phyloP scores from a whole-genome alignment of 2,329 filamentous ascomycete genomes.

The Sporothrix curviconia region DNA sequence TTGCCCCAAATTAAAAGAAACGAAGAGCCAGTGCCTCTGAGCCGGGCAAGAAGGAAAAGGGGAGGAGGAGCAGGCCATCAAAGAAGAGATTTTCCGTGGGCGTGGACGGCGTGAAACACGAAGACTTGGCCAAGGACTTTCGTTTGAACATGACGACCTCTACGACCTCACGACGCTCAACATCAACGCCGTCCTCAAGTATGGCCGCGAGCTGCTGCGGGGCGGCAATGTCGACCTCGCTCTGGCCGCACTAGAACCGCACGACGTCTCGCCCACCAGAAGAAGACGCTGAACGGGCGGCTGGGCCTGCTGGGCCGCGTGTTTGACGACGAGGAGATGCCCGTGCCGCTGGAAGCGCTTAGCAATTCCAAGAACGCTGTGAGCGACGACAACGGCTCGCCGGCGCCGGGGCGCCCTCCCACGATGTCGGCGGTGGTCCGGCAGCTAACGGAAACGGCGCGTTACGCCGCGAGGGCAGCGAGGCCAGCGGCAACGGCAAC shows the following conservation, averaged over 20 bases:
- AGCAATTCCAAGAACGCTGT: slow-evolving; percentile 29
- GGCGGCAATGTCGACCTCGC: slow-evolving; percentile 83
- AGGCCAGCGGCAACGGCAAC: slow-evolving; percentile 8
- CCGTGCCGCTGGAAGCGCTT: slow-evolving; percentile 54
- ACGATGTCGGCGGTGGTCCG: too few species aligned
- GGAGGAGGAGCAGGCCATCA: slow-evolving; percentile 33
- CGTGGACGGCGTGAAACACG: slow-evolving; percentile 46
- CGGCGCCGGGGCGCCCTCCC: slow-evolving; percentile 38
- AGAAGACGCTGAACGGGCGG: slow-evolving; percentile 76
- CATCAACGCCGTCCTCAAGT: slow-evolving; percentile 69
- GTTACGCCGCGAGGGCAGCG: background rate
- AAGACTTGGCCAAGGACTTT: slow-evolving; percentile 51
- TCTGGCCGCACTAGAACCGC: slow-evolving; percentile 73
- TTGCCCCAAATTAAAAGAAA: slow-evolving; percentile 80
- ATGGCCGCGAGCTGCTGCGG: slow-evolving; percentile 76
- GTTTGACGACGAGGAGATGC: slow-evolving; percentile 75
- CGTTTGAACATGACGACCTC: slow-evolving; percentile 49
- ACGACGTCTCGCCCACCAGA: slow-evolving; percentile 76
- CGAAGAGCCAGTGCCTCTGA: slow-evolving; percentile 29
- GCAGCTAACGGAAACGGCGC: slow-evolving; percentile 18
- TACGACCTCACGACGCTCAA: slow-evolving; percentile 71
- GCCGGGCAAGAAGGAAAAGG: slow-evolving; percentile 36
- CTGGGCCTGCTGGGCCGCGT: slow-evolving; percentile 80
- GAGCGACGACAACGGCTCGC: slow-evolving; percentile 15
- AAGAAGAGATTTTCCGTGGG: slow-evolving; percentile 51